Evolutionary conservation across 225 moss, liverwort and hornwort genomes (phyloP).

Genomic region (Asterella californica): DNA sequence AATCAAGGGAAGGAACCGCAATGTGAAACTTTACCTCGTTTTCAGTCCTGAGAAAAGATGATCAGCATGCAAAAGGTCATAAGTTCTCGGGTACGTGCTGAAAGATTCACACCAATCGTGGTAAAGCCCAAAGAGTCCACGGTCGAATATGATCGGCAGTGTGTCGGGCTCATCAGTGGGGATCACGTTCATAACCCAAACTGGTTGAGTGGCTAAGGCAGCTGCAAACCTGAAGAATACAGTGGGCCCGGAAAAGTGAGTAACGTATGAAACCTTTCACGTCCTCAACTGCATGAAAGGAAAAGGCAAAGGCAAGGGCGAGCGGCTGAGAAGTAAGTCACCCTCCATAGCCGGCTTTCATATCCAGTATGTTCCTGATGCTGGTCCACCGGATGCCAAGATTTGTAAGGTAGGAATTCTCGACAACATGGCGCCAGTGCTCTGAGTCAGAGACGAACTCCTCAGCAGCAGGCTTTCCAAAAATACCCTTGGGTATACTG

Average conservation of each 20-base stretch:
- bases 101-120: conserved; percentile 93
- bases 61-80: conserved; percentile 74
- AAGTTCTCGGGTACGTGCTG: conserved; percentile 85
- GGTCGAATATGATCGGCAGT: conserved; percentile 68
- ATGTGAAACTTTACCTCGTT: conserved; percentile 41
- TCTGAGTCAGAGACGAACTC: conserved; percentile 60
- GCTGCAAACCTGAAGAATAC: conserved; percentile 54
- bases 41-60: conserved; percentile 60
- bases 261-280: neutral
- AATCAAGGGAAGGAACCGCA: neutral
- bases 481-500: conserved; percentile 62
- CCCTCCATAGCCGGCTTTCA: conserved; percentile 95
- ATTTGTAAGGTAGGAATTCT: conserved; percentile 55
- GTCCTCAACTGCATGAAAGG: neutral
- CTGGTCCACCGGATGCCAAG: conserved; percentile 55
- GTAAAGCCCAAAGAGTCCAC: conserved; percentile 81
- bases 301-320: neutral
- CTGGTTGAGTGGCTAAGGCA: conserved; percentile 41
- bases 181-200: conserved; percentile 80
- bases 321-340: conserved; percentile 18
- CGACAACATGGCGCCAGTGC: conserved; percentile 67
- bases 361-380: conserved; percentile 74
- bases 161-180: conserved; percentile 79
- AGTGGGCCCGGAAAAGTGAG: neutral
- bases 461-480: conserved; percentile 67